Percentiles rank a stretch among this genome's conserved stretches.
Conservation (phyloP, 805 yeast genomes). For the Candida caryicola region DNA sequence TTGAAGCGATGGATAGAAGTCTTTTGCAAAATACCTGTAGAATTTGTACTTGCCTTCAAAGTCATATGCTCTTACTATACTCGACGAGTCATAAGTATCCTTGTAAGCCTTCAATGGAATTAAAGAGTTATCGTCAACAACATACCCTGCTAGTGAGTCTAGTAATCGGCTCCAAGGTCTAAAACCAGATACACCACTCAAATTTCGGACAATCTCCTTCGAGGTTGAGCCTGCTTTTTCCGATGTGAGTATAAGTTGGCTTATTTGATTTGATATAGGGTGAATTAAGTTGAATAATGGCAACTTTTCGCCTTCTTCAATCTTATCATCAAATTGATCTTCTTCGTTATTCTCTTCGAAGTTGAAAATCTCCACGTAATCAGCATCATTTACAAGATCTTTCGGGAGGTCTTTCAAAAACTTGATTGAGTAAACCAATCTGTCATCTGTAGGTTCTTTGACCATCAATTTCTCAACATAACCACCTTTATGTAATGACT, state of each 20-base stretch:
- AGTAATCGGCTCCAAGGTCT: constrained; percentile 51
- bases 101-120: constrained; percentile 21
- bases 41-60: constrained; percentile 72
- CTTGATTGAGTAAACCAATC: constrained; percentile 36
- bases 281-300: constrained; percentile 51
- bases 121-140: constrained; percentile 19
- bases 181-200: constrained; percentile 55
- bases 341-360: constrained; percentile 12
- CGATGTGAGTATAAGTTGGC: constrained; percentile 40
- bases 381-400: constrained; percentile 43
- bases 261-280: constrained; percentile 66
- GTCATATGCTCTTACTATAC: constrained; percentile 62
- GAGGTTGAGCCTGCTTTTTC: constrained; percentile 53
- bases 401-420: constrained; percentile 48
- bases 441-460: constrained; percentile 25
- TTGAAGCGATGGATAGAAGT: constrained; percentile 8
- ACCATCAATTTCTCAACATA: constrained; percentile 53
- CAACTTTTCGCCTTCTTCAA: constrained; percentile 12
- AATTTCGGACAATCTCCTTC: constrained; percentile 45
- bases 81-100: constrained; percentile 23
- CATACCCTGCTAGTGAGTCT: constrained; percentile 46
- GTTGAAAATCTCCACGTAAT: constrained; percentile 29
- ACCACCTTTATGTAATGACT: constrained; percentile 43
- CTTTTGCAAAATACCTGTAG: constrained; percentile 50
- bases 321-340: constrained; percentile 20